Percentiles rank a stretch among this genome's conserved stretches.
Conservation (phyloP, 2,329 filamentous ascomycete genomes). For the Aphanocladium album region DNA sequence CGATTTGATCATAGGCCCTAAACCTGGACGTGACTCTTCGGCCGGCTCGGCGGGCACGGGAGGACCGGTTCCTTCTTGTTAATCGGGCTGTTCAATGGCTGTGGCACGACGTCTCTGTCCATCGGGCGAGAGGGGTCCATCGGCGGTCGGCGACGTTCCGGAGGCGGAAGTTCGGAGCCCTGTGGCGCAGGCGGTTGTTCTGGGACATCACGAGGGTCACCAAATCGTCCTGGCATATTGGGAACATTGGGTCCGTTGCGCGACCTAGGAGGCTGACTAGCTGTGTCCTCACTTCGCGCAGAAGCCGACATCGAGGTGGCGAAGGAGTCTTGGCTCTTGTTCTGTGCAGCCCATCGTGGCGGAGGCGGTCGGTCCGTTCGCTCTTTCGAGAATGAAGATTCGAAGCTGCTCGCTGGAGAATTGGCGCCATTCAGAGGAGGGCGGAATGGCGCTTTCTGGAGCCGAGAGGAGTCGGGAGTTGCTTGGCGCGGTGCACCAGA, state of each 20-base stretch:
- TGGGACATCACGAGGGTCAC: slow-evolving; percentile 21
- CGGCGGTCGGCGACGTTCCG: slow-evolving; percentile 60
- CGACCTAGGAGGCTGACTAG: slow-evolving; percentile 47
- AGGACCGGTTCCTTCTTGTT: slow-evolving; percentile 38
- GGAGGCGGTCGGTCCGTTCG: slow-evolving; percentile 30
- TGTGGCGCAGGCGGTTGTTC: slow-evolving; percentile 17
- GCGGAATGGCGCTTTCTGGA: slow-evolving; percentile 22
- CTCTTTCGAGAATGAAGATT: slow-evolving; percentile 38
- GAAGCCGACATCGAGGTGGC: slow-evolving; percentile 40
- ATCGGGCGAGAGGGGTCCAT: slow-evolving; percentile 57
- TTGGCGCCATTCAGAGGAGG: slow-evolving; percentile 36
- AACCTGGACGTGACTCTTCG: slow-evolving; percentile 59
- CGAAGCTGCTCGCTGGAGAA: slow-evolving; percentile 49
- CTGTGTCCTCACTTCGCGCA: slow-evolving; percentile 46
- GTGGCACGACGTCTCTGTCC: slow-evolving; percentile 53
- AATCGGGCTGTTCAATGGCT: slow-evolving; percentile 50
- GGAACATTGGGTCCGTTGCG: slow-evolving; percentile 44
- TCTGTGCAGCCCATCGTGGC: slow-evolving; percentile 42
- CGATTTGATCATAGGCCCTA: slow-evolving; percentile 87
- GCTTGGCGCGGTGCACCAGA: slow-evolving; percentile 7
- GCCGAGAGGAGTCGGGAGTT: slow-evolving; percentile 16
- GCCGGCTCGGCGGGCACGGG: slow-evolving; percentile 16
- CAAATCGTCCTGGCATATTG: slow-evolving; percentile 34
- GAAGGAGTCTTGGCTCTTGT: slow-evolving; percentile 55
- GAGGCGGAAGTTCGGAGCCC: slow-evolving; percentile 33